Evolutionary conservation across 2,329 filamentous ascomycete species (phyloP), one percentile per base, ranked within the genome.

Genomic region (Gnomoniopsis smithogilvyi): DNA sequence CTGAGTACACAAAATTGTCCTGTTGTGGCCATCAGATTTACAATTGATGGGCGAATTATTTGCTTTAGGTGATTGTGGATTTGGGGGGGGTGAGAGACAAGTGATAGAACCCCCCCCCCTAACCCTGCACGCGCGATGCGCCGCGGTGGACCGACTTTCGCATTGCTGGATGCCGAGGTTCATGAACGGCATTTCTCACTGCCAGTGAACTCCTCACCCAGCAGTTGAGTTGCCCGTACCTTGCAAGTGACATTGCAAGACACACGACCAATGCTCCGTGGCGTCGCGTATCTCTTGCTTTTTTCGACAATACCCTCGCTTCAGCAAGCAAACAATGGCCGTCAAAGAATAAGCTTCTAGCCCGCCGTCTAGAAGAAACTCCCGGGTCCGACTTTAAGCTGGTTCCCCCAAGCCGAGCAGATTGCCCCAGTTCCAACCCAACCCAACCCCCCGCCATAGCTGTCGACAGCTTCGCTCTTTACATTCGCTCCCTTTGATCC

Each of bases 141-240:
- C 14, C 12, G 21, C 17, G 22, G 11, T 14, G 11, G 21, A 1
- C 43, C 43, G 36, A 46, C 43, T 11, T 21, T 11, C 21, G 19
- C 43, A 46, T 17, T 6, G 30, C 22, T 41, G 6, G 45, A 15
- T 41, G 54, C 54, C 54, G 54, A 56, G 54, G 54, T 50, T 56
- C 21, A 46, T 43, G 33, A 17, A 48, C 46, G 6, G 21, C 15
- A 46, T 19, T 19, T 46, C 43, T 46, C 15, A 6, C 43, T 46
- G 43, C 43, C 4, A n/a, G 38, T n/a, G n/a, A 34, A 10, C 30
- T 17, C 24, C 49, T 22, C 30, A 36, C 49, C 26, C 30, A 38
- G 21, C 19, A 12, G 21, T 38, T 51, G 30, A 17, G 34, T 21
- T 12, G 22, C 33, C 24, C 19, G 21, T 4, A 17, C 21, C 38